Percentiles rank a stretch among this genome's conserved stretches.
Conservation (phyloP, 768 basidiomycete species). For the Kwoniella sp. region DNA sequence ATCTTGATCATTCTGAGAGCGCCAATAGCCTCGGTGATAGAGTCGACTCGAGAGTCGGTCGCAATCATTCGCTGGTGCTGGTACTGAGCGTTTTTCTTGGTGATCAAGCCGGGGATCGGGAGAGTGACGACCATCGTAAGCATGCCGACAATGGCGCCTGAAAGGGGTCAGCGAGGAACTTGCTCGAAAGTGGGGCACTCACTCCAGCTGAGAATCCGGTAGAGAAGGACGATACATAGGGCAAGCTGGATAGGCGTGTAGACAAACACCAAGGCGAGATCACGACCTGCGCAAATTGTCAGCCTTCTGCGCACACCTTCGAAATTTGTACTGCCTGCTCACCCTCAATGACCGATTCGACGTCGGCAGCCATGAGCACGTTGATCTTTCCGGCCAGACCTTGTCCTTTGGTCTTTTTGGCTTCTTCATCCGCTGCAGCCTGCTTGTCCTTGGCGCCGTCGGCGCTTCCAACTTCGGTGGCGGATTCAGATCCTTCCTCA, state of each 20-base stretch:
- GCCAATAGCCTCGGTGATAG: slow-evolving; percentile 61
- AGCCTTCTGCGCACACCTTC: not conserved
- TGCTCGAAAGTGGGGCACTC: slow-evolving; percentile 15
- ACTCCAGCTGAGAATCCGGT: slow-evolving; percentile 63
- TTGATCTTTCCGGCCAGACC: slow-evolving; percentile 71
- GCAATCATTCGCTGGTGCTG: slow-evolving; percentile 63
- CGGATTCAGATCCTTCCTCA: slow-evolving; percentile 3
- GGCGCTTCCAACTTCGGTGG: slow-evolving; percentile 31
- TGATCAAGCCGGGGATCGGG: slow-evolving; percentile 65
- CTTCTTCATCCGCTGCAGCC: slow-evolving; percentile 41
- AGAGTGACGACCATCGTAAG: slow-evolving; percentile 61
- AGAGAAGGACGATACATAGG: slow-evolving; percentile 59
- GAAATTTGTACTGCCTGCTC: not conserved
- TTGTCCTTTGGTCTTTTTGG: slow-evolving; percentile 36
- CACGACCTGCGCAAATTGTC: slow-evolving; percentile 39
- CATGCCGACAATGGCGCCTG: slow-evolving; percentile 65
- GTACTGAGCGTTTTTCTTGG: slow-evolving; percentile 60
- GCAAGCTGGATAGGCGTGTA: slow-evolving; percentile 58
- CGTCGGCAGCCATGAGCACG: slow-evolving; percentile 72
- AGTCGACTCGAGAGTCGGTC: slow-evolving; percentile 66
- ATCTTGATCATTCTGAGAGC: slow-evolving; percentile 68
- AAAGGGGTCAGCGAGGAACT: not conserved
- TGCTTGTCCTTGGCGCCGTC: slow-evolving; percentile 27
- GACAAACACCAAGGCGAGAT: slow-evolving; percentile 56
- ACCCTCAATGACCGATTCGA: slow-evolving; percentile 58